Percentiles rank a stretch among this genome's conserved stretches.
Conservation (phyloP, 371 early-diverging fungal genomes). For the Coemansia sp. region DNA sequence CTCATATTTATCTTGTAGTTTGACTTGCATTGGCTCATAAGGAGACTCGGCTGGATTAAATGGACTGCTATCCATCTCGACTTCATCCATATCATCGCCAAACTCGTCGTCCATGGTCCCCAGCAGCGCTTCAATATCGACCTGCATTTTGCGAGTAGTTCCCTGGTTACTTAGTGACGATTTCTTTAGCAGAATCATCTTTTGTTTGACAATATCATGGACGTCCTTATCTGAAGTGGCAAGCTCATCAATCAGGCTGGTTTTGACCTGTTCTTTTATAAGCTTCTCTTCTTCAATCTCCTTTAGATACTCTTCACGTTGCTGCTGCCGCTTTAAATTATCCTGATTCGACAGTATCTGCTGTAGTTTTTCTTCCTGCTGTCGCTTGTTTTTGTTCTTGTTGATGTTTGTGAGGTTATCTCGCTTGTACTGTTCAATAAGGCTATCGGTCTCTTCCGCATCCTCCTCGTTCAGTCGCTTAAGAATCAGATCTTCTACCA, state of each 20-base stretch:
- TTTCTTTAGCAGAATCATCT: slow-evolving; percentile 43
- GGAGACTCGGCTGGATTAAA: slow-evolving; percentile 47
- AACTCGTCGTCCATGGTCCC: slow-evolving; percentile 25
- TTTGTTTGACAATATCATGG: slow-evolving; percentile 45
- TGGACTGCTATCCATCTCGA: slow-evolving; percentile 19
- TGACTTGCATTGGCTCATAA: slow-evolving; percentile 30
- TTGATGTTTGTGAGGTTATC: slow-evolving; percentile 83
- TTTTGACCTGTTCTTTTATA: slow-evolving; percentile 51
- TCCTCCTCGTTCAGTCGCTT: slow-evolving; percentile 85
- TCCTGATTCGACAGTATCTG: slow-evolving; percentile 43
- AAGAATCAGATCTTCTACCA: slow-evolving; percentile 86
- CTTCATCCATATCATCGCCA: slow-evolving; percentile 30
- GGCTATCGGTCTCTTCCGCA: slow-evolving; percentile 77
- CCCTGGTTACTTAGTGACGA: slow-evolving; percentile 45
- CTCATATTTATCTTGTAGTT: slow-evolving; percentile 31
- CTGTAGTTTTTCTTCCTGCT: slow-evolving; percentile 59
- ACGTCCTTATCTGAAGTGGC: slow-evolving; percentile 53
- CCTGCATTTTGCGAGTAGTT: slow-evolving; percentile 14
- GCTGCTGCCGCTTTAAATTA: slow-evolving; percentile 35
- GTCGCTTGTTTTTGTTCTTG: slow-evolving; percentile 58
- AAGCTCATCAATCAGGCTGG: slow-evolving; percentile 53
- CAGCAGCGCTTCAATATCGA: slow-evolving; percentile 32
- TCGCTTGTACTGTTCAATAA: slow-evolving; percentile 70
- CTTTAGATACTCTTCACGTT: slow-evolving; percentile 50
- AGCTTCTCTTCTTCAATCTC: slow-evolving; percentile 53